Base-by-base conservation (phyloP, 176 grass and related monocot species). In the Oryza punctata region DNA sequence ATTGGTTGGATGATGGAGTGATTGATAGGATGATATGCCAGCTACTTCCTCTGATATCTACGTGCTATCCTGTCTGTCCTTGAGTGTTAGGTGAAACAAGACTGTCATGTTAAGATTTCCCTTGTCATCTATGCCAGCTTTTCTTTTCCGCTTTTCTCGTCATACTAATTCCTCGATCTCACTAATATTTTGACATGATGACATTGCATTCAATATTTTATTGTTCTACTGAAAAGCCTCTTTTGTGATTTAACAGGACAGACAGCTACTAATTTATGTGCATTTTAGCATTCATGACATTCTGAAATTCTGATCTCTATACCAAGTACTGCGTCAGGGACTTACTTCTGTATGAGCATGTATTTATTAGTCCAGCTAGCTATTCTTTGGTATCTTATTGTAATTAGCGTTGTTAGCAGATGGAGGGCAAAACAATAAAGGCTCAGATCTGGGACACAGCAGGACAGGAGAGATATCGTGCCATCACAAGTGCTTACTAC, bases 361-460 rank as follows among this genome's bases (percentile, higher is more conserved):
- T 4, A 57, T 41, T 78, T 72, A 57, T 25, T 83, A 10, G 16
- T 73, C 33, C 21, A 40, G 27, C 61, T 66, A 73, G 27, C 61
- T 72, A 73, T 72, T 82, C 2, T n/a, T 66, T 4, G 3, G 29
- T 27, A 9, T 13, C 60, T 90, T n/a, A 82, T 81, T 73, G 59
- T 29, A n/a, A 9, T 13, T 69, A 45, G 72, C 67, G 3, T 57
- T 83, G 44, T 77, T 83, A 24, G 60, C 89, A 97, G 91, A 87
- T 97, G 69, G 91, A 97, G 19, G 89, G 89, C 33, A 91, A 89
- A 75, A 91, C 87, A 41, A 88, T 97, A 73, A 97, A 97, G 76
- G 94, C 91, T 78, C 94, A 97, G 69, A 91, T 97, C 64, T 97
- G 94, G 94, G 94, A 97, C 85, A 97, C 94, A 28, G 94, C 94